Evolutionary conservation across 1,139 yeast species (phyloP).

Genomic region (Meyerozyma athensensis): DNA sequence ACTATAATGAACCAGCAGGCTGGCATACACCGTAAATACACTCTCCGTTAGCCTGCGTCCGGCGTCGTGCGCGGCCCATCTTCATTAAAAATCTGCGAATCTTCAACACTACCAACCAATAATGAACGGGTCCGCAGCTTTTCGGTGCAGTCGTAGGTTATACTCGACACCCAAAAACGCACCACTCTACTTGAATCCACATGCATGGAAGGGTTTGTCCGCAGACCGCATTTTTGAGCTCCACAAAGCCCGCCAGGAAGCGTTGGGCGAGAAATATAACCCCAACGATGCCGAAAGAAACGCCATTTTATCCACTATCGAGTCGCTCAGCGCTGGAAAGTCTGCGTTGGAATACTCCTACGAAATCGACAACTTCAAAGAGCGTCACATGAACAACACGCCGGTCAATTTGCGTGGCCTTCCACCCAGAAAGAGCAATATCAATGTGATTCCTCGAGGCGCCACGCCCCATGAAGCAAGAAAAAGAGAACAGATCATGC

Average conservation of each 20-base stretch:
- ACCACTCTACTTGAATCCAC: constrained; percentile 50
- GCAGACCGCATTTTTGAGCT: constrained; percentile 58
- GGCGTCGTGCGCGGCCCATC: neutral
- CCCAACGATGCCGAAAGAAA: constrained; percentile 47
- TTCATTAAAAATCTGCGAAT: neutral
- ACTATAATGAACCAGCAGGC: neutral
- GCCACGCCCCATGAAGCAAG: constrained; percentile 34
- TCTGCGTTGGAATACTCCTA: constrained; percentile 42
- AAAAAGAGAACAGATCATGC: constrained; percentile 48
- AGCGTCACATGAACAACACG: constrained; percentile 41
- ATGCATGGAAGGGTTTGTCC: constrained; percentile 65
- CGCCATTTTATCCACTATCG: constrained; percentile 43
- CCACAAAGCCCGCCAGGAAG: constrained; percentile 53
- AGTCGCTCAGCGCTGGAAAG: constrained; percentile 23
- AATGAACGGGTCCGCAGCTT: constrained; percentile 1
- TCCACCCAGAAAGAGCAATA: constrained; percentile 39
- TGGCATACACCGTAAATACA: neutral
- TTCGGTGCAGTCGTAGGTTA: constrained; percentile 9
- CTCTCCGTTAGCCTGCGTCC: neutral
- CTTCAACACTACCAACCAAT: neutral
- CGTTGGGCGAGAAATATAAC: constrained; percentile 53
- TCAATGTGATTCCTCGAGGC: constrained; percentile 36
- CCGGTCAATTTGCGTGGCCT: constrained; percentile 35
- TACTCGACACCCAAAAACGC: constrained; percentile 14
- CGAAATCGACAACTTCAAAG: constrained; percentile 44